Base-by-base conservation (phyloP, 441 rosid species). In the Arabidopsis lyrata region DNA sequence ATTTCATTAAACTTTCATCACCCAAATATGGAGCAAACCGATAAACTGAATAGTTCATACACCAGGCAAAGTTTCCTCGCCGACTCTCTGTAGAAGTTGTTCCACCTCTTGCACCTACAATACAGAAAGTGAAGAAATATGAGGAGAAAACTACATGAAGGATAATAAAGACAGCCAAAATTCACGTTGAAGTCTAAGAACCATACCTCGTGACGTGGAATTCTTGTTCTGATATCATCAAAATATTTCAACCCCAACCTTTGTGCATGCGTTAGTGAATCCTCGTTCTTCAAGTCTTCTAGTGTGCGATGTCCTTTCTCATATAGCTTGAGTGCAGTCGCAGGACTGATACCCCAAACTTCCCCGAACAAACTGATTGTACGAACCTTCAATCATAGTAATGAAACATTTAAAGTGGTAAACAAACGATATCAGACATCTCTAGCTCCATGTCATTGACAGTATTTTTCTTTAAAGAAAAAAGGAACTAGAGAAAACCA, bases 321-420 rank as follows among this genome's bases (percentile, higher is more conserved):
- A 75, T 89, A 91, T 74, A 95, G 80, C 77, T 95, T 92, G 68
- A 87, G 85, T 50, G 98, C 96, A 68, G 98, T 95, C 63, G 98
- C 90, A 29, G 98, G 98, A 78, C 99, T 98, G 66, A 90, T 81
- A 56, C 99, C 99, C 99, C 99, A 90, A 62, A 95, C 91, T 82
- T 95, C 98, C 62, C 97, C 99, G 81, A 95, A 90, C 60, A 90
- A 76, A 73, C 78, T 88, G 64, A 95, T 87, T 12, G 98, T 82
- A 55, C 84, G 85, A 50, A 95, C 99, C 99, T 95, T 81, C 55
- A 74, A 63, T 66, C 60, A 66, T 18, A 63, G 69, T 20, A 73
- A 63, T 22, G 63, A 52, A 52, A 64, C 24, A 66, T 55, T 41
- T 38, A 2, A 55, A 74, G 47, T 52, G 63, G 68, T 63, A 44